Evolutionary conservation across 2,329 filamentous ascomycete species (phyloP).

Genomic region (Gaeumannomyces sp.): DNA sequence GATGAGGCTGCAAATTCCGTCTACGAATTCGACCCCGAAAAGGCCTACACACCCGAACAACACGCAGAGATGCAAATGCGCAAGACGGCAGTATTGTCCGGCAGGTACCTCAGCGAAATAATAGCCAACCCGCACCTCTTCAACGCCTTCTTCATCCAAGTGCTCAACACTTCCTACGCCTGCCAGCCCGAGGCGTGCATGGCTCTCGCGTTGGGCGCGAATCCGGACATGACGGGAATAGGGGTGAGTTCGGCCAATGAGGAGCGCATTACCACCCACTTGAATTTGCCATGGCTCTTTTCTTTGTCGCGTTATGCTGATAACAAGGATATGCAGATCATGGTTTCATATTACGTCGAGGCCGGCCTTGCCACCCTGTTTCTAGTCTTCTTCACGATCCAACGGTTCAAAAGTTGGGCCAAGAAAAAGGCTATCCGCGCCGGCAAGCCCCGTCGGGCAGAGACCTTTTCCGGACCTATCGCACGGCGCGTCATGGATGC

Average conservation of each 20-base stretch:
- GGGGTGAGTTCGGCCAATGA: constrained; percentile 11
- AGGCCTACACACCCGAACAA: background rate
- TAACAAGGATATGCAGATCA: constrained; percentile 5
- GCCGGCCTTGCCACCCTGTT: constrained; percentile 14
- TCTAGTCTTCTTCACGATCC: constrained; percentile 13
- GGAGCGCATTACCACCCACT: background rate
- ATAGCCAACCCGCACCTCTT: background rate
- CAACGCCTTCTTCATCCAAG: constrained; percentile 11
- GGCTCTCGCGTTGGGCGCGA: constrained; percentile 16
- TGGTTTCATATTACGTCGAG: constrained; percentile 17
- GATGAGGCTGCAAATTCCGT: background rate
- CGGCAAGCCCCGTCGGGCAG: background rate
- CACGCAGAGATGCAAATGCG: too few relatives aligned
- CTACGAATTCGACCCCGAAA: background rate
- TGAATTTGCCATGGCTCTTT: background rate
- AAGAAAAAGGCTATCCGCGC: background rate
- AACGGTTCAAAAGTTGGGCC: constrained; percentile 10
- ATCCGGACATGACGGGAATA: constrained; percentile 18
- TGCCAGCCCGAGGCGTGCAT: constrained; percentile 16
- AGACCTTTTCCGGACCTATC: background rate
- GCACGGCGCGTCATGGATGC: constrained; percentile 20
- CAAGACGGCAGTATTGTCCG: background rate
- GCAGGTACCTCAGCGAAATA: background rate
- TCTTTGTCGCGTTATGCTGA: background rate
- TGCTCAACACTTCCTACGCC: constrained; percentile 10